These are phyloP conservation scores for Chloranthus sessilifolius DNA, from an alignment of 164 flowering plant genomes.

Conservation along the genomic window DNA sequence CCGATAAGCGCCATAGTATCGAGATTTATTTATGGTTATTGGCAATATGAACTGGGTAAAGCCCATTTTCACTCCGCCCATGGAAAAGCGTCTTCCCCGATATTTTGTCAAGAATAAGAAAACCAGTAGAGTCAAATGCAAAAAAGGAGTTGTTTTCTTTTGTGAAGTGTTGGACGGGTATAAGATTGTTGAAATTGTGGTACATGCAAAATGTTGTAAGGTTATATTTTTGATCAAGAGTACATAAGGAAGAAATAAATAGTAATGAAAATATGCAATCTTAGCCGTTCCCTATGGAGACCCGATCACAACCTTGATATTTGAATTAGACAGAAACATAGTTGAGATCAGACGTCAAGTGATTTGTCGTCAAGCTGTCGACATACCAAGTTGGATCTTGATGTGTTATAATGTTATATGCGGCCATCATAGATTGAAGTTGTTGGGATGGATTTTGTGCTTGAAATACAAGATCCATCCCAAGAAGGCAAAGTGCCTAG, in stretches of 20 bases:
- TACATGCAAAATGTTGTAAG: background rate
- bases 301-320: background rate
- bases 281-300: background rate
- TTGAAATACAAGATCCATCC: background rate
- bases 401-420: background rate
- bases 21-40: background rate
- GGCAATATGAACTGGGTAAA: background rate
- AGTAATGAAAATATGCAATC: background rate
- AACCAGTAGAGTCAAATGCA: background rate
- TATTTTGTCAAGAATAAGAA: background rate
- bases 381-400: background rate
- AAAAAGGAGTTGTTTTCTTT: background rate
- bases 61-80: background rate
- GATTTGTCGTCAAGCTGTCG: background rate
- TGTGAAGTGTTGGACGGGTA: background rate
- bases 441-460: background rate
- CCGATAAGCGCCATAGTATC: background rate
- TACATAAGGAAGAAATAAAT: background rate
- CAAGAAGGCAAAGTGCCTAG: background rate
- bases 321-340: background rate
- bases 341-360: background rate
- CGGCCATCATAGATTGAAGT: background rate
- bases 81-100: conserved; percentile 1
- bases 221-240: background rate
- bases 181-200: background rate